Conservation (phyloP, 495 filamentous ascomycete species). For the Hypoxylon fuscum region DNA sequence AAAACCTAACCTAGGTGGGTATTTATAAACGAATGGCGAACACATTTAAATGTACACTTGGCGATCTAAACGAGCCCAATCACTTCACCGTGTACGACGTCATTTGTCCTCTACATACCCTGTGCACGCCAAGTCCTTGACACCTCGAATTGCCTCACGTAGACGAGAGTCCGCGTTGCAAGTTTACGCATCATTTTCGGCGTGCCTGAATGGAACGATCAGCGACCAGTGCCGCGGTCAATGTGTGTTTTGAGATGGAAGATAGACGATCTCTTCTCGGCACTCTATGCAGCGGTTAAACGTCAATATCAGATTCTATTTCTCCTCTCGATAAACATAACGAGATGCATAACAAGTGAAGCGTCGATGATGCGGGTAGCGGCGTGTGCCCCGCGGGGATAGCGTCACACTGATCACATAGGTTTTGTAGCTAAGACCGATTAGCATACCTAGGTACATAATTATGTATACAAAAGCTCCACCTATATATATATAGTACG, state of each 20-base stretch:
- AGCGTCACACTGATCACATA: constrained; percentile 3
- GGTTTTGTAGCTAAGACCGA: background rate
- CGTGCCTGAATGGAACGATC: constrained; percentile 17
- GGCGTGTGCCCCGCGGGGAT: background rate
- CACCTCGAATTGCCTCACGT: constrained; percentile 17
- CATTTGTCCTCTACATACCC: constrained; percentile 1
- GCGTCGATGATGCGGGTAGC: background rate
- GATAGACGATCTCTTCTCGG: constrained; percentile 23
- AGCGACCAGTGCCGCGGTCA: constrained; percentile 16
- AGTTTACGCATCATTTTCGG: constrained; percentile 4
- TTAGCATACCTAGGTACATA: too few species aligned
- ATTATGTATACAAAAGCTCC: too few species aligned
- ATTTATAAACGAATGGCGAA: too few species aligned
- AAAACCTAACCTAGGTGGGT: too few species aligned
- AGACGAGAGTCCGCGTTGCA: background rate
- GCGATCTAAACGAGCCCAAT: constrained; percentile 3
- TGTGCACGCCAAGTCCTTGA: constrained; percentile 19
- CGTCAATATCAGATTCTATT: constrained; percentile 26
- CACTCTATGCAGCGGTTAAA: constrained; percentile 30
- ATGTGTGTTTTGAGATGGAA: background rate
- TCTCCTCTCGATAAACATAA: constrained; percentile 7
- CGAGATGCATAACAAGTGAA: too few species aligned
- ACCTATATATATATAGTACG: constrained; percentile 5
- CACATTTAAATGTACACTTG: too few species aligned
- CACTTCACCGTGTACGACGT: constrained; percentile 10